A percentile compares a stretch with the other conserved stretches of the same genome.
These are phyloP conservation scores for Xylaria nigripes DNA, from an alignment of 495 filamentous ascomycete genomes.

Conservation along the genomic window DNA sequence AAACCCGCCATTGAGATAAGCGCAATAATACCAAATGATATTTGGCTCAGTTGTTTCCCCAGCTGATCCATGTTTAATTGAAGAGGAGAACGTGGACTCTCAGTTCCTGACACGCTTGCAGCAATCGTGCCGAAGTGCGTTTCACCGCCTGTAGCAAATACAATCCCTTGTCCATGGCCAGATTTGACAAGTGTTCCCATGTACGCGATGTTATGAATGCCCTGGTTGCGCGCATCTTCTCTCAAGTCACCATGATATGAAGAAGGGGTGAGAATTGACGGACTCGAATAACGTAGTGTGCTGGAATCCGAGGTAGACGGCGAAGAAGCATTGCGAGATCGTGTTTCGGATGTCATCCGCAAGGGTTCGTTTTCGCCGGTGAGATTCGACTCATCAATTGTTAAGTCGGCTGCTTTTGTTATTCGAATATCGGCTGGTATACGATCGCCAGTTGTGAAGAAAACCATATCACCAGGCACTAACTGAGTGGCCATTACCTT, in stretches of 20 bases:
- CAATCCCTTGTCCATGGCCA: slow-evolving; percentile 91
- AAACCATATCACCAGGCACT: slow-evolving; percentile 83
- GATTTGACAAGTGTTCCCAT: slow-evolving; percentile 97
- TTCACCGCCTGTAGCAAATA: slow-evolving; percentile 83
- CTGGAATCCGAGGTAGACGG: slow-evolving; percentile 16
- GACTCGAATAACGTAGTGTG: slow-evolving; percentile 29
- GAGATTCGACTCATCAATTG: slow-evolving; percentile 94
- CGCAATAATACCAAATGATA: slow-evolving; percentile 90
- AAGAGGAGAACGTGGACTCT: slow-evolving; percentile 86
- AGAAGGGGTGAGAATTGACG: slow-evolving; percentile 25
- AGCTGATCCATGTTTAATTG: slow-evolving; percentile 96
- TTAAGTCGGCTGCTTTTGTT: slow-evolving; percentile 74
- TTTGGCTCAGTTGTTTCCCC: slow-evolving; percentile 87
- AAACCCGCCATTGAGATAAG: slow-evolving; percentile 85
- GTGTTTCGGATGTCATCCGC: slow-evolving; percentile 62
- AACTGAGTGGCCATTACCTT: slow-evolving; percentile 81
- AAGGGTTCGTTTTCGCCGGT: slow-evolving; percentile 96
- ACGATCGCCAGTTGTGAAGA: slow-evolving; percentile 91
- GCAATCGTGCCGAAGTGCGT: slow-evolving; percentile 98
- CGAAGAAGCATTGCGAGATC: slow-evolving; percentile 44
- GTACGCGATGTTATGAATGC: slow-evolving; percentile 73
- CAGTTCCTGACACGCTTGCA: slow-evolving; percentile 82
- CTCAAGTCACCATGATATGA: slow-evolving; percentile 18
- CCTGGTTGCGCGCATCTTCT: slow-evolving; percentile 25
- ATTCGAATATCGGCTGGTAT: slow-evolving; percentile 96